Evolutionary conservation across 805 yeast species (phyloP), one percentile per base, ranked within the genome.

Genomic region (Yueomyces sp.): DNA sequence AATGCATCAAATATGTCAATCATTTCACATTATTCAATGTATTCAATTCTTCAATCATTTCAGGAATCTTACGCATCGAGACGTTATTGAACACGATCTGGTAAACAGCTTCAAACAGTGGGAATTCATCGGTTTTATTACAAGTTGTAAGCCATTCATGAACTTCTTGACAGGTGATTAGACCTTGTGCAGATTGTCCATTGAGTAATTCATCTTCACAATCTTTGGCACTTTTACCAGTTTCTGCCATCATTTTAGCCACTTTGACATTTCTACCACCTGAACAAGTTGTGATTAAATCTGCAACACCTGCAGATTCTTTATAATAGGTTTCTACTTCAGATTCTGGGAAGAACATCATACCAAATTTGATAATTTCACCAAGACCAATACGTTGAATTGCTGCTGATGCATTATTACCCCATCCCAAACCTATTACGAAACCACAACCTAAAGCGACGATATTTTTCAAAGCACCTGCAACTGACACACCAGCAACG

Each of bases 371-470:
- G 63, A 88, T 83, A 59, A 84, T 85, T 69, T 92, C 98, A 57
- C 81, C 74, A 51, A 92, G 68, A 40, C 98, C 98, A 52, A 90
- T 82, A 69, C 98, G 77, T 88, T 90, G 94, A 56, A 92, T 80
- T 39, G 97, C 98, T 44, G 97, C 82, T 66, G 90, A 87, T 51
- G 98, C 97, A 63, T 92, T 92, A 66, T 87, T 95, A 64, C 98
- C 98, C 98, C 98, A 92, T 50, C 94, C 95, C 50, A 85, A 74
- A 55, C 98, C 98, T 66, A 86, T 95, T 49, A 90, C 97, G 60
- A 92, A 85, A 45, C 98, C 98, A 48, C 94, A 96, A 50, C 95
- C 94, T 59, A 87, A 70, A 36, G 98, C 98, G 49, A 90, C 90
- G 43, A 92, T 85, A 67, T 92, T 92, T 70, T 92, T 92, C 65